Percentiles rank a stretch among this genome's conserved stretches.
phyloP scores from a whole-genome alignment of 768 basidiomycete genomes.

The Russula compacta region DNA sequence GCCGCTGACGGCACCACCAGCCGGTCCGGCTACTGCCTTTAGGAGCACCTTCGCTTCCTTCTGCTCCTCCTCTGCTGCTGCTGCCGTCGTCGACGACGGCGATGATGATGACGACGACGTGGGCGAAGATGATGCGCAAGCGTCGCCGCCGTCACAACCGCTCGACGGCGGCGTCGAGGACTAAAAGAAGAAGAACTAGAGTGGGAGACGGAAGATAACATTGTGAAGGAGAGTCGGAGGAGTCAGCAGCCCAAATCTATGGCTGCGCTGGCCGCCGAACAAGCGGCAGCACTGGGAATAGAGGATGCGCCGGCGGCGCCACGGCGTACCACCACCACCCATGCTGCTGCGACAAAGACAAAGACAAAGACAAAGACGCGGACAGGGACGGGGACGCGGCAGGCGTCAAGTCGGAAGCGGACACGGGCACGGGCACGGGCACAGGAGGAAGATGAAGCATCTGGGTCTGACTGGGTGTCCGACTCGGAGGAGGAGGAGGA shows the following conservation, averaged over 20 bases:
- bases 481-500: neutral
- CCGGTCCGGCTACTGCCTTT: neutral
- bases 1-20: no score
- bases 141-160: neutral
- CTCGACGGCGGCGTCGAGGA: neutral
- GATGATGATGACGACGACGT: conserved; percentile 22
- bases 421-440: neutral
- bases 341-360: neutral
- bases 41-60: no score
- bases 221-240: neutral
- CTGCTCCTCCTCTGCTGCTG: neutral
- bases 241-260: conserved; percentile 13
- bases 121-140: neutral
- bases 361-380: neutral
- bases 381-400: neutral
- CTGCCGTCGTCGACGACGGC: conserved; percentile 18
- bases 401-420: neutral
- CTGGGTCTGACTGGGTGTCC: neutral
- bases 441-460: neutral
- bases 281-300: conserved; percentile 3
- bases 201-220: no score
- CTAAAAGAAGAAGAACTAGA: neutral
- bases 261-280: conserved; percentile 16
- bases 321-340: neutral
- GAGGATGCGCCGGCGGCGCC: conserved; percentile 16